phyloP scores from a whole-genome alignment of 2,329 filamentous ascomycete species.

The Emergomyces pasteurianus region DNA sequence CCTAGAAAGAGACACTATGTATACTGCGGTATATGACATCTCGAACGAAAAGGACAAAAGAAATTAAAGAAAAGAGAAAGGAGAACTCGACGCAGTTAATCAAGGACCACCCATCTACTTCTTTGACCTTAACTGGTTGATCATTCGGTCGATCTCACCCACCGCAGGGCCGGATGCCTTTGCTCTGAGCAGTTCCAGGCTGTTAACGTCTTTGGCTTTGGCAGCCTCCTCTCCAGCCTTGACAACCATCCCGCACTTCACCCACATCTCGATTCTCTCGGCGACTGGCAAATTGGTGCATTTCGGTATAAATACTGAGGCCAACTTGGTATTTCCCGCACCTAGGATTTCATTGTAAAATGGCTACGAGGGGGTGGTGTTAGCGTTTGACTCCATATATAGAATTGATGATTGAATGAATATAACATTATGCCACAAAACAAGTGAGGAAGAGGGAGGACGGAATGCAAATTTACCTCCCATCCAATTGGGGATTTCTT shows the following conservation, averaged over 20 bases:
- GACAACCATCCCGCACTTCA: constrained; percentile 81
- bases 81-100: constrained; percentile 3
- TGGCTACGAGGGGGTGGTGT: constrained; percentile 43
- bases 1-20: constrained; percentile 15
- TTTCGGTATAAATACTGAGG: constrained; percentile 74
- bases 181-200: constrained; percentile 60
- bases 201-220: constrained; percentile 62
- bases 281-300: constrained; percentile 58
- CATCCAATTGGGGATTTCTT: constrained; percentile 89
- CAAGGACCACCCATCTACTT: constrained; percentile 19
- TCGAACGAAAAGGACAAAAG: background rate
- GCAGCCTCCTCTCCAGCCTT: constrained; percentile 88
- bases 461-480: constrained; percentile 52
- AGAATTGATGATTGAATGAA: background rate
- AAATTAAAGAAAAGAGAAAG: background rate
- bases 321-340: constrained; percentile 81
- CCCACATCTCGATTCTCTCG: constrained; percentile 80
- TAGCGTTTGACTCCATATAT: constrained; percentile 12
- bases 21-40: constrained; percentile 1
- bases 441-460: background rate
- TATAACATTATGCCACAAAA: background rate
- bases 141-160: constrained; percentile 73
- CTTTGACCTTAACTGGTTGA: constrained; percentile 41
- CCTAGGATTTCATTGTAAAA: constrained; percentile 84
- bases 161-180: constrained; percentile 59